A percentile compares a stretch with the other conserved stretches of the same genome.
Conservation (phyloP, 192 early-diverging fungal species). For the Cetraspora pellucida region DNA sequence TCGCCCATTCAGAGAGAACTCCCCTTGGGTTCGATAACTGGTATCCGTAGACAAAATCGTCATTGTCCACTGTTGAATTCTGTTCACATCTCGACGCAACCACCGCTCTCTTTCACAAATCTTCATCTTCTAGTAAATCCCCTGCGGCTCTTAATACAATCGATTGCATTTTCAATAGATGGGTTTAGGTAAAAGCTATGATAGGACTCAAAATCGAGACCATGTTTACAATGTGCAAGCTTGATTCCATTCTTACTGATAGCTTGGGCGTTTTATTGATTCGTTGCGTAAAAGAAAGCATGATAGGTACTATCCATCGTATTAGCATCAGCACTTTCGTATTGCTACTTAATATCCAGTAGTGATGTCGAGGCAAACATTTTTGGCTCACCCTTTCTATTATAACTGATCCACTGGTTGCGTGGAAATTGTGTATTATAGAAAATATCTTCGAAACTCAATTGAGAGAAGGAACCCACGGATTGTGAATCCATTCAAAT, state of each 20-base stretch:
- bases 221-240: neutral
- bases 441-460: neutral
- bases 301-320: neutral
- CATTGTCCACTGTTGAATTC: neutral
- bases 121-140: conserved; percentile 1
- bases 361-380: neutral
- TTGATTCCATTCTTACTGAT: conserved; percentile 6
- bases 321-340: neutral
- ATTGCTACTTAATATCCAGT: neutral
- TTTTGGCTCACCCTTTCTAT: neutral
- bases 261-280: neutral
- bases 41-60: conserved; percentile 10
- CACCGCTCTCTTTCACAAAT: neutral
- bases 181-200: conserved; percentile 13
- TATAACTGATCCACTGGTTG: neutral
- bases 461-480: neutral
- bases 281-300: conserved; percentile 2
- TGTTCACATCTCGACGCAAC: neutral
- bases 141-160: neutral
- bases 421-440: neutral
- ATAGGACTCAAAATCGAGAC: neutral
- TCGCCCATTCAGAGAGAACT: neutral
- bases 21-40: conserved; percentile 1
- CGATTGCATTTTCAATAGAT: neutral
- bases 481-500: neutral